Conservation (phyloP, 306 rosid genomes). For the Sesbania bispinosa region DNA sequence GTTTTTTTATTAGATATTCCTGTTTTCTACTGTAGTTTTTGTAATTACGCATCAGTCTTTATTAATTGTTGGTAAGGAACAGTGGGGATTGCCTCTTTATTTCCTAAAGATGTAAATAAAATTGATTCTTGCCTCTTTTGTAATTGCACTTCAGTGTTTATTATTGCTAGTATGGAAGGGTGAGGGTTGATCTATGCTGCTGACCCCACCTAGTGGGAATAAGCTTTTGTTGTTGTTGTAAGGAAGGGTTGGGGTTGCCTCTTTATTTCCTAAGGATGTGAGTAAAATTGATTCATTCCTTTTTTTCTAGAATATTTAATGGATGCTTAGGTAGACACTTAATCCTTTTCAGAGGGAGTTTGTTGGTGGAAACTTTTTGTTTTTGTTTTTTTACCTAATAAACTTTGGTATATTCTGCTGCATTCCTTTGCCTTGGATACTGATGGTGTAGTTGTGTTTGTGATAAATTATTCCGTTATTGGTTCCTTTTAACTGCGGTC, state of each 20-base stretch:
- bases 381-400: conserved; percentile 4
- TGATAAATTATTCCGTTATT: neutral
- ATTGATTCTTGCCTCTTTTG: neutral
- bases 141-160: neutral
- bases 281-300: neutral
- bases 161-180: neutral
- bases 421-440: neutral
- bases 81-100: neutral
- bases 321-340: neutral
- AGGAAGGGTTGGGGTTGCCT: neutral
- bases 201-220: neutral
- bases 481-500: neutral
- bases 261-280: neutral
- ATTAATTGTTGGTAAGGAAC: neutral
- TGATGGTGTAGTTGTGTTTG: too few species aligned
- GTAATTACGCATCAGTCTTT: neutral
- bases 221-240: neutral
- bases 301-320: neutral
- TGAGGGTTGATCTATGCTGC: neutral
- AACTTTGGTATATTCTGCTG: neutral
- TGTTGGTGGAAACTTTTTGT: neutral
- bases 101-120: neutral
- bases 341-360: neutral
- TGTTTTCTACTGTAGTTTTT: neutral
- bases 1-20: neutral